These are phyloP conservation scores for Pseudozyma sp. DNA, from an alignment of 1,284 basidiomycete genomes.

Conservation along the genomic window DNA sequence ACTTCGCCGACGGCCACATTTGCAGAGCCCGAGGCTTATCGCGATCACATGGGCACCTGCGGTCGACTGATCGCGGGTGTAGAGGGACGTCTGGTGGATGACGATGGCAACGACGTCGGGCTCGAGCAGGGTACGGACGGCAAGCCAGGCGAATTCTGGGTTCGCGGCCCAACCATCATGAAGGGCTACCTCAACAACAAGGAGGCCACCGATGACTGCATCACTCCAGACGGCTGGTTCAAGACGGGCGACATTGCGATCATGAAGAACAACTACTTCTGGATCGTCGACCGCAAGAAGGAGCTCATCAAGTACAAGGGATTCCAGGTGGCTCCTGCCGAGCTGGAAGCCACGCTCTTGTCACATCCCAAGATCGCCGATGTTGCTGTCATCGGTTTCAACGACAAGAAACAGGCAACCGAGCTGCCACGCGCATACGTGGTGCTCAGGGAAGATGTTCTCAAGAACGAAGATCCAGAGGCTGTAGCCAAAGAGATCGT, in stretches of 20 bases:
- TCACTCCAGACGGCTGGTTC: constrained; percentile 59
- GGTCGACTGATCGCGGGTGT: constrained; percentile 82
- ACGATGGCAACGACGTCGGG: constrained; percentile 69
- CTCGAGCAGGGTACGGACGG: constrained; percentile 72
- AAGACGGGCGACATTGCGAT: constrained; percentile 59
- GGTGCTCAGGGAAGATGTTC: constrained; percentile 49
- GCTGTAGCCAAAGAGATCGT: constrained; percentile 60
- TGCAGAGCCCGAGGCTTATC: constrained; percentile 43
- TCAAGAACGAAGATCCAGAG: constrained; percentile 43
- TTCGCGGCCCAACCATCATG: constrained; percentile 48
- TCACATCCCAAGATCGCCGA: constrained; percentile 55
- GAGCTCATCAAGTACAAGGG: constrained; percentile 61
- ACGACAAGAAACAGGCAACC: constrained; percentile 45
- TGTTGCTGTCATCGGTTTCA: constrained; percentile 43
- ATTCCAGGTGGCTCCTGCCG: constrained; percentile 61
- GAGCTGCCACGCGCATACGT: constrained; percentile 67
- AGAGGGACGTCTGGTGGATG: constrained; percentile 78
- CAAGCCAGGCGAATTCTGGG: constrained; percentile 58
- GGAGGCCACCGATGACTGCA: constrained; percentile 44
- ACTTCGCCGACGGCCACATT: constrained; percentile 75
- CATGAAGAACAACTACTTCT: constrained; percentile 52
- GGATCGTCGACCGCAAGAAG: constrained; percentile 62
- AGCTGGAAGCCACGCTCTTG: constrained; percentile 50
- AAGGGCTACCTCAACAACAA: constrained; percentile 57
- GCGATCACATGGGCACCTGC: constrained; percentile 62